Conservation (phyloP, 2,329 filamentous ascomycete species). For the Lasiodiplodia hormozganensis region DNA sequence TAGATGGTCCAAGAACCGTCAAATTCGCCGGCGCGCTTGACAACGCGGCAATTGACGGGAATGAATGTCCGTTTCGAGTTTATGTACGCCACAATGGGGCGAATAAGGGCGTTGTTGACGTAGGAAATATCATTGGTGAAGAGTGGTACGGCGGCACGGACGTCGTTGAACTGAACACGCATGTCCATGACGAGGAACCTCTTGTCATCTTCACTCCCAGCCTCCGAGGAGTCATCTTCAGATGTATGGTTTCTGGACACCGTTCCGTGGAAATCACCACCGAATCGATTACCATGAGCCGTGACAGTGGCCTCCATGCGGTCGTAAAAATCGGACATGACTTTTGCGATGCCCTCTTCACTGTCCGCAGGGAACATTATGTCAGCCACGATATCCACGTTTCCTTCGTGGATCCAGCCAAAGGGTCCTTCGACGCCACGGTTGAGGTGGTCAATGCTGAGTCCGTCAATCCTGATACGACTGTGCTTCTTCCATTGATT, state of each 20-base stretch:
- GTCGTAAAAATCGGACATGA: slow-evolving; percentile 97
- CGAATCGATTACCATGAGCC: slow-evolving; percentile 69
- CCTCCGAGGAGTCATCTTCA: slow-evolving; percentile 14
- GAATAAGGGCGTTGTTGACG: slow-evolving; percentile 92
- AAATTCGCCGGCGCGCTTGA: slow-evolving; percentile 88
- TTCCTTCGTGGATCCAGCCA: slow-evolving; percentile 97
- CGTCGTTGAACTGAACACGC: slow-evolving; percentile 92
- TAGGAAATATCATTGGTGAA: slow-evolving; percentile 94
- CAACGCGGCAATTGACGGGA: slow-evolving; percentile 90
- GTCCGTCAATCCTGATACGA: slow-evolving; percentile 86
- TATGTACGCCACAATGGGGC: slow-evolving; percentile 97
- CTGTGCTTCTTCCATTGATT: slow-evolving; percentile 95
- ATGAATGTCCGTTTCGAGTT: slow-evolving; percentile 96
- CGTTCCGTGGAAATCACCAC: slow-evolving; percentile 38
- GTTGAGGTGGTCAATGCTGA: slow-evolving; percentile 96
- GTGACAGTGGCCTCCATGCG: slow-evolving; percentile 92
- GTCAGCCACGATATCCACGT: slow-evolving; percentile 94
- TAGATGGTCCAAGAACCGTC: slow-evolving; percentile 95
- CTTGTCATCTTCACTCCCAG: slow-evolving; percentile 61
- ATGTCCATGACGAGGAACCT: slow-evolving; percentile 93
- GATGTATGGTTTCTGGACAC: neutral
- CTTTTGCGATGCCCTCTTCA: slow-evolving; percentile 88
- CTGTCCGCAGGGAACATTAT: slow-evolving; percentile 91
- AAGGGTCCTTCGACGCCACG: slow-evolving; percentile 91
- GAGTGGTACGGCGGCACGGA: slow-evolving; percentile 88